phyloP scores from a whole-genome alignment of 83 land plant species.

The Diphasiastrum complanatum region DNA sequence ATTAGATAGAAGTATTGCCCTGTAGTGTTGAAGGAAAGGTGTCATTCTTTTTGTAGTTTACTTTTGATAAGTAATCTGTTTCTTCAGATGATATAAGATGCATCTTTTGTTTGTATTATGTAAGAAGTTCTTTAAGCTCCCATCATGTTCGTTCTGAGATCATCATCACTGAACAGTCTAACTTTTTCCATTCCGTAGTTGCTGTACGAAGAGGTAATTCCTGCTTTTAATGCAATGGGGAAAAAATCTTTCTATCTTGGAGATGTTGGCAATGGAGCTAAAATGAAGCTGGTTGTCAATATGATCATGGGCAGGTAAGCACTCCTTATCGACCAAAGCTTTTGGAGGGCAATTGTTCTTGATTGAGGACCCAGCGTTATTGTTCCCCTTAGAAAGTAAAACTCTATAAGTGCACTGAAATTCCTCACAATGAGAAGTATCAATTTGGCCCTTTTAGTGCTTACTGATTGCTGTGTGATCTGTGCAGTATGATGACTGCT shows the following conservation, averaged over 20 bases:
- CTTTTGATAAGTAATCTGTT: too few relatives aligned
- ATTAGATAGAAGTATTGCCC: too few relatives aligned
- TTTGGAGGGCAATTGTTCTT: not conserved
- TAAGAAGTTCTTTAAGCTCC: too few relatives aligned
- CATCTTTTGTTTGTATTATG: too few relatives aligned
- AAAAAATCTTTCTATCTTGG: slow-evolving; percentile 80
- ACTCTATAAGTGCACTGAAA: not conserved
- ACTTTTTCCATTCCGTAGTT: slow-evolving; percentile 26
- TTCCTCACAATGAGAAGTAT: not conserved
- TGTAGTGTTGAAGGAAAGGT: too few relatives aligned
- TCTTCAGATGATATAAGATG: too few relatives aligned
- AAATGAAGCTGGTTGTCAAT: slow-evolving; percentile 91
- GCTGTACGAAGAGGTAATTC: slow-evolving; percentile 55
- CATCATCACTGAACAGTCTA: too few relatives aligned
- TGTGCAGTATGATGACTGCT: slow-evolving; percentile 85
- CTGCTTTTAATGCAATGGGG: slow-evolving; percentile 72
- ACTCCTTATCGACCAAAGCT: not conserved
- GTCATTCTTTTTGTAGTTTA: too few relatives aligned
- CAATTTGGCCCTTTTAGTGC: not conserved
- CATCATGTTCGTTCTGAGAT: too few relatives aligned
- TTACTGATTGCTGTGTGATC: slow-evolving; percentile 1
- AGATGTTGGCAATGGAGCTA: slow-evolving; percentile 86
- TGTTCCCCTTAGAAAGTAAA: not conserved
- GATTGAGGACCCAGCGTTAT: not conserved
- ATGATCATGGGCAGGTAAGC: slow-evolving; percentile 94